phyloP scores from a whole-genome alignment of 306 rosid species.

The Quercus bicolor region DNA sequence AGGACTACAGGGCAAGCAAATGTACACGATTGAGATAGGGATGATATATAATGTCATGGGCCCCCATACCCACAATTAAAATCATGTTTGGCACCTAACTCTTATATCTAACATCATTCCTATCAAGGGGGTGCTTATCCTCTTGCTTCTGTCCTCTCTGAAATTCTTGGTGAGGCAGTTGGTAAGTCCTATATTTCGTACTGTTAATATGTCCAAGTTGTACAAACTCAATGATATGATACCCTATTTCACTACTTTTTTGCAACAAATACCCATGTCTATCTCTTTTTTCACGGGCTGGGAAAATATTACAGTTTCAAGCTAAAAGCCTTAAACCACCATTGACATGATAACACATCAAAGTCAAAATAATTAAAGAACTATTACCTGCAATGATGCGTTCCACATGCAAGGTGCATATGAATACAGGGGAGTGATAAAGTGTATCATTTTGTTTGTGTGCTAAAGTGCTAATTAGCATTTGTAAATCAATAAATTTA shows the following conservation, averaged over 20 bases:
- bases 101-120: constrained; percentile 1
- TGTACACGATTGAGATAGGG: background rate
- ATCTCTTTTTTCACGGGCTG: background rate
- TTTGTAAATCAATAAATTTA: no score
- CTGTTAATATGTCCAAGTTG: background rate
- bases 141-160: background rate
- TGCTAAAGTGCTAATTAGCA: no score
- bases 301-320: background rate
- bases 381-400: background rate
- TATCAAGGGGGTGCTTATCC: background rate
- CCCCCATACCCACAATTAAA: background rate
- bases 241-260: background rate
- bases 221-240: background rate
- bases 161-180: background rate
- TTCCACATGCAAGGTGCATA: background rate
- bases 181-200: background rate
- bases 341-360: background rate
- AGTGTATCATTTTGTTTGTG: no score
- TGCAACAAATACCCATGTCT: background rate
- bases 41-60: background rate
- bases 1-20: background rate
- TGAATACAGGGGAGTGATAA: background rate
- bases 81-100: constrained; percentile 10
- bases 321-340: constrained; percentile 3
- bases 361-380: constrained; percentile 5